Base-by-base conservation (phyloP, 2,329 filamentous ascomycete genomes). In the Neonectria sp. region DNA sequence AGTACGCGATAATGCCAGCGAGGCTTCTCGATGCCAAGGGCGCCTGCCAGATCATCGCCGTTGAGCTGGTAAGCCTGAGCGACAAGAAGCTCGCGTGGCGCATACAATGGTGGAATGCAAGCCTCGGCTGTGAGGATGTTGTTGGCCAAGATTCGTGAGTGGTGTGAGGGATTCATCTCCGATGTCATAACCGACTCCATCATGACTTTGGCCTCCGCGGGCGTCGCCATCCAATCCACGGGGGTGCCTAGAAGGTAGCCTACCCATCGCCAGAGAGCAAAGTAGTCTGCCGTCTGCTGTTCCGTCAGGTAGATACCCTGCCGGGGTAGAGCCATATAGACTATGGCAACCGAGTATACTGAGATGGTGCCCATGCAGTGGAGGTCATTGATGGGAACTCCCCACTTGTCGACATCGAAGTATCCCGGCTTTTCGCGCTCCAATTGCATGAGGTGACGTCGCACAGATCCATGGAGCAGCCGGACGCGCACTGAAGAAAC, bases 211-310 rank as follows among this genome's bases (percentile, higher is more conserved):
- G 91, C 90, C 37, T 84, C 83, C 6, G 81, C 80, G 0, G 88
- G 84, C 0, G 85, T 88, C 2, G 84, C 83, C 75, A 94, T 90
- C 70, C 85, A 86, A 27, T 86, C 85, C 1, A 88, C 88, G 0
- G 92, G 93, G 7, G 89, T 89, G 13, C 93, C 93, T 73, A 94
- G 86, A 33, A 95, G 83, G 74, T 93, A 86, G 0, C 88, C 92
- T 13, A 95, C 88, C 69, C 93, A 92, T 3, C 93, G 87, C 92
- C 93, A 95, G 1, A 95, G 82, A 0, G 92, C 92, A 51, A 93
- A 84, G 76, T 93, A 95, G 74, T 95, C 92, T 2, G 77, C 76
- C 2, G 88, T 89, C 76, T 95, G 92, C 64, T 88, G 86, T 31
- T 84, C 65, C 0, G 86, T 85, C 29, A 93, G 81, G 71, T 83